Percentiles rank a stretch among this genome's conserved stretches.
Conservation (phyloP, 495 filamentous ascomycete genomes). For the Tuber indicum region DNA sequence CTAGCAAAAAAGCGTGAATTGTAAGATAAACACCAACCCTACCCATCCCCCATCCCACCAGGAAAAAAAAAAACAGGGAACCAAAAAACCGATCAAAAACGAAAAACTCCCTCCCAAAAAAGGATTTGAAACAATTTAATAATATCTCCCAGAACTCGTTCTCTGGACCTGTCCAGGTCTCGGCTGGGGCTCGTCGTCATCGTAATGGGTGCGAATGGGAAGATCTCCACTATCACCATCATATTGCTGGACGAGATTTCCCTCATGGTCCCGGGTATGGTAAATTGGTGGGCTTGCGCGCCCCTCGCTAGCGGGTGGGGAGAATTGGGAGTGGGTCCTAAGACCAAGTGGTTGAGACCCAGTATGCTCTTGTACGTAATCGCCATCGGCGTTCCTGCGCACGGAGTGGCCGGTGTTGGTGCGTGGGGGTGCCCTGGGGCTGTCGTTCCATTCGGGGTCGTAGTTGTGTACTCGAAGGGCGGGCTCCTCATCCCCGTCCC, state of each 20-base stretch:
- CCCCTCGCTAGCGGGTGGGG: background rate
- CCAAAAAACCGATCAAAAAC: slow-evolving; percentile 4
- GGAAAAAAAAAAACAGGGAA: background rate
- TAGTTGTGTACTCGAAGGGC: background rate
- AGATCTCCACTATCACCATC: background rate
- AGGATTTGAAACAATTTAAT: background rate
- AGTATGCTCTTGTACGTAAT: background rate
- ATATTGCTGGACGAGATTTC: background rate
- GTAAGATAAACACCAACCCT: background rate
- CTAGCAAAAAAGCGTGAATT: background rate
- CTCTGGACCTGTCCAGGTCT: background rate
- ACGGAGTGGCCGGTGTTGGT: background rate
- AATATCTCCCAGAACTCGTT: background rate
- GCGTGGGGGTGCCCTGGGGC: background rate
- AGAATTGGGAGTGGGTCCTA: background rate
- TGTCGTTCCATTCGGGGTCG: background rate
- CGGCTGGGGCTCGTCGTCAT: background rate
- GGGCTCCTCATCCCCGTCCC: background rate
- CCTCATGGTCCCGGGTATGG: background rate
- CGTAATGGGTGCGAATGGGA: background rate
- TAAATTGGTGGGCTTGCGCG: background rate
- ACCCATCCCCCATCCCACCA: background rate
- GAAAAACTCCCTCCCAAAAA: background rate
- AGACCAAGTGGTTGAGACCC: background rate
- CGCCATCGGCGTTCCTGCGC: background rate